These are phyloP conservation scores for Sugiyamaella americana DNA, from an alignment of 805 yeast genomes.

Conservation along the genomic window DNA sequence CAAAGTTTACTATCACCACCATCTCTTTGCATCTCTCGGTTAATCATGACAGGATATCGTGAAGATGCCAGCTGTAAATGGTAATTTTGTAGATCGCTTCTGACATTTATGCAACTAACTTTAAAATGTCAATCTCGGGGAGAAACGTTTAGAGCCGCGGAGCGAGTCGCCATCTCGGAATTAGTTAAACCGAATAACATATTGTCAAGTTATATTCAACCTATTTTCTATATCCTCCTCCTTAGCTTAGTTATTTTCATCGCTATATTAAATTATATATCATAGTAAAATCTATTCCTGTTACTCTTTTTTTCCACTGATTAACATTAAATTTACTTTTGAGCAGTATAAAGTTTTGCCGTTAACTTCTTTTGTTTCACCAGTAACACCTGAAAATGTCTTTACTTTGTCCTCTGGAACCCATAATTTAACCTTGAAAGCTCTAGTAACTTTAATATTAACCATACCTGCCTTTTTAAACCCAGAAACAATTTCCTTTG, in stretches of 20 bases:
- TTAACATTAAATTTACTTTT: slow-evolving; percentile 9
- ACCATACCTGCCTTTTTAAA: slow-evolving; percentile 12
- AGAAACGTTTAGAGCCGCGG: too few species aligned
- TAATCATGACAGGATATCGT: too few species aligned
- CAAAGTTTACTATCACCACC: too few species aligned
- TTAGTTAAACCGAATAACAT: too few species aligned
- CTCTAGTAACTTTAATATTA: slow-evolving; percentile 1
- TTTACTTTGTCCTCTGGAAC: slow-evolving; percentile 5
- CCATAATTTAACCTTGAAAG: slow-evolving; percentile 15
- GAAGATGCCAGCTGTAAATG: too few species aligned
- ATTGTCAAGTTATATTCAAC: too few species aligned
- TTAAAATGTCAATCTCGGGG: too few species aligned
- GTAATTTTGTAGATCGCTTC: too few species aligned
- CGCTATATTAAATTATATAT: slow-evolving; percentile 9
- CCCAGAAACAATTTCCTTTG: slow-evolving; percentile 3
- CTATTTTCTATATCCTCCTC: too few species aligned
- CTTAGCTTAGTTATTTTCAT: slow-evolving; percentile 25
- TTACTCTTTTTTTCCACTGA: slow-evolving; percentile 6
- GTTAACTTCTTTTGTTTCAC: slow-evolving; percentile 5
- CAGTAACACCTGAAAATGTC: slow-evolving; percentile 1
- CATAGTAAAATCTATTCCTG: background rate
- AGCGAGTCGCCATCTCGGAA: too few species aligned
- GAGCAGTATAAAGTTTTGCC: slow-evolving; percentile 6
- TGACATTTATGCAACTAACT: too few species aligned
- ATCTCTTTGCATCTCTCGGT: too few species aligned